These are phyloP conservation scores for Effrenium voratum DNA, from an alignment of 73 alveolate genomes.

Conservation along the genomic window DNA sequence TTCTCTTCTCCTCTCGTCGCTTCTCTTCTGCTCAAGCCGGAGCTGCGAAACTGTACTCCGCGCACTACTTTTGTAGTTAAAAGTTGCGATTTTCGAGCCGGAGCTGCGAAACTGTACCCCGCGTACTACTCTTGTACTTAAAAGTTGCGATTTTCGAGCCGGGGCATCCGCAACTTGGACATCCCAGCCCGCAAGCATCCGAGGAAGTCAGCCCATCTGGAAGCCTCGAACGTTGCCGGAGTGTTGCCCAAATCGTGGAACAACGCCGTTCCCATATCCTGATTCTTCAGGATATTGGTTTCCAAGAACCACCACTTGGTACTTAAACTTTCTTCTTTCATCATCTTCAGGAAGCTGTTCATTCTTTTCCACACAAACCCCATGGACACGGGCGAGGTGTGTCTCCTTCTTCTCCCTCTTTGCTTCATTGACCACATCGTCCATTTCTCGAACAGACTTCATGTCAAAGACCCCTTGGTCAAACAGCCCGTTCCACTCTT, in stretches of 20 bases:
- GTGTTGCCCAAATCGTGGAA: conserved; percentile 22
- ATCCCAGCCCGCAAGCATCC: neutral
- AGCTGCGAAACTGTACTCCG: too few relatives aligned
- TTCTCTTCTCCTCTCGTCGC: too few relatives aligned
- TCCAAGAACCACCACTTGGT: neutral
- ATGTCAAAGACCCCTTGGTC: neutral
- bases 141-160: too few relatives aligned
- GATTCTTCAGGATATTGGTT: neutral
- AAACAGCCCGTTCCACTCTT: neutral
- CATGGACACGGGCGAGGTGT: conserved; percentile 10
- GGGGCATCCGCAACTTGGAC: neutral
- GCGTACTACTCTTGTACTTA: too few relatives aligned
- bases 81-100: too few relatives aligned
- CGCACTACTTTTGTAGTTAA: too few relatives aligned
- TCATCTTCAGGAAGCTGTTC: neutral
- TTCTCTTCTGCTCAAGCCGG: too few relatives aligned
- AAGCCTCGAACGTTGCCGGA: neutral
- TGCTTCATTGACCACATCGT: neutral
- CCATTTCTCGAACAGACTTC: neutral
- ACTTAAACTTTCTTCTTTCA: neutral
- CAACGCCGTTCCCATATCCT: neutral
- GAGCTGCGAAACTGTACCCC: too few relatives aligned
- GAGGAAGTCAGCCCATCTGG: neutral
- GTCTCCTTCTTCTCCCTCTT: neutral
- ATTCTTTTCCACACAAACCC: neutral